Conservation (phyloP, 2,329 filamentous ascomycete species). For the Ascomycota sp. region DNA sequence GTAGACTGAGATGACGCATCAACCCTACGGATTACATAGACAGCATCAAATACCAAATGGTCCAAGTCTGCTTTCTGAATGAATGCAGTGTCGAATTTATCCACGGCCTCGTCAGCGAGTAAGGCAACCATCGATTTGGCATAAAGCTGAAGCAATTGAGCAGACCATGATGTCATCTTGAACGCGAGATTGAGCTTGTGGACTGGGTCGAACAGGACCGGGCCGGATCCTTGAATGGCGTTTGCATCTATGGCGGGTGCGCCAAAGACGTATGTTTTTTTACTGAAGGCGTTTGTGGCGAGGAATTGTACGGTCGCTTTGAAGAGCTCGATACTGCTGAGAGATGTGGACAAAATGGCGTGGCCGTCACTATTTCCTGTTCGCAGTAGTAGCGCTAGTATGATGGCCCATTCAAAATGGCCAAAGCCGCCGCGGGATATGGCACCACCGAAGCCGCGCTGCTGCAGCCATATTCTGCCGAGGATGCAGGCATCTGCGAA, state of each 20-base stretch:
- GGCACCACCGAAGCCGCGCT: constrained; percentile 54
- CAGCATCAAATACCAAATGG: constrained; percentile 30
- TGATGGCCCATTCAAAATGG: constrained; percentile 70
- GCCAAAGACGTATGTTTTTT: constrained; percentile 36
- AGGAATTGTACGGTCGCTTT: constrained; percentile 84
- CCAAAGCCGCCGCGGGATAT: constrained; percentile 69
- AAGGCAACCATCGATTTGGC: constrained; percentile 52
- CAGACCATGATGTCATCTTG: constrained; percentile 80
- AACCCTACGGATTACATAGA: constrained; percentile 15
- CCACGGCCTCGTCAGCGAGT: constrained; percentile 47
- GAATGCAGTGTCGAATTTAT: constrained; percentile 72
- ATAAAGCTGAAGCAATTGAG: constrained; percentile 47
- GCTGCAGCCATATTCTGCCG: constrained; percentile 70
- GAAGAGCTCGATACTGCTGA: constrained; percentile 84
- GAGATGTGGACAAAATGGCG: constrained; percentile 50
- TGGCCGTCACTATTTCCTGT: constrained; percentile 51
- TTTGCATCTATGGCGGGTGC: constrained; percentile 12
- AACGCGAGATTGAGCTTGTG: constrained; percentile 63
- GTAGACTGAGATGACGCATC: constrained; percentile 8
- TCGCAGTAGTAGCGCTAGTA: constrained; percentile 60
- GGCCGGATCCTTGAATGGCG: constrained; percentile 22
- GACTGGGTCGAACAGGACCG: constrained; percentile 56
- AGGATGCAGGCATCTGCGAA: constrained; percentile 72
- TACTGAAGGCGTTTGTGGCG: constrained; percentile 46
- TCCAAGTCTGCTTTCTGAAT: constrained; percentile 37